phyloP scores from a whole-genome alignment of 106 monocot species.

The Xerophyta viscosa region DNA sequence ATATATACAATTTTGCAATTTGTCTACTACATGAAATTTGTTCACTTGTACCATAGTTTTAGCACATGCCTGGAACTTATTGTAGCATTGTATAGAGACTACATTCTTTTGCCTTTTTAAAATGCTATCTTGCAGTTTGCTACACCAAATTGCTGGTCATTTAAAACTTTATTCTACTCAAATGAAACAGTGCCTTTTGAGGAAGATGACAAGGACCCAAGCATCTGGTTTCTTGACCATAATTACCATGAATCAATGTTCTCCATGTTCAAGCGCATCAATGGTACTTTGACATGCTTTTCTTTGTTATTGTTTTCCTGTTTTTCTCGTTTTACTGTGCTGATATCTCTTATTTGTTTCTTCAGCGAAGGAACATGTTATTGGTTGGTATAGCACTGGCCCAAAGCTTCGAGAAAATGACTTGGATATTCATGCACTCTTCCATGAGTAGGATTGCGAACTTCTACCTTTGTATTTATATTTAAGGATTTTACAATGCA shows the following conservation, averaged over 20 bases:
- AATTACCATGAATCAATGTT: constrained; percentile 99
- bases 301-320: neutral
- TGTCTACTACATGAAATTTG: no score
- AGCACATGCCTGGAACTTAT: no score
- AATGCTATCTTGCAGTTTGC: neutral
- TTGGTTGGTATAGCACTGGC: constrained; percentile 99
- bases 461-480: neutral
- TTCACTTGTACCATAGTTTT: no score
- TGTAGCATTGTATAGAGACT: no score
- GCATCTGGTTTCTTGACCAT: constrained; percentile 99
- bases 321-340: no score
- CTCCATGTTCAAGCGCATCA: constrained; percentile 97
- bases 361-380: constrained; percentile 97
- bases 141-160: neutral
- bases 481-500: no score
- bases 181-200: constrained; percentile 79
- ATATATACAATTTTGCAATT: no score
- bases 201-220: constrained; percentile 94
- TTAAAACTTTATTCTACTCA: neutral
- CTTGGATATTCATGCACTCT: constrained; percentile 82
- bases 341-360: no score
- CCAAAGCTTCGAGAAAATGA: constrained; percentile 98
- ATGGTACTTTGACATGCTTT: constrained; percentile 32
- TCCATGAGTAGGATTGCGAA: constrained; percentile 71
- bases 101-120: no score